These are phyloP conservation scores for Yarrowia bubula DNA, from an alignment of 805 yeast species.

Conservation along the genomic window DNA sequence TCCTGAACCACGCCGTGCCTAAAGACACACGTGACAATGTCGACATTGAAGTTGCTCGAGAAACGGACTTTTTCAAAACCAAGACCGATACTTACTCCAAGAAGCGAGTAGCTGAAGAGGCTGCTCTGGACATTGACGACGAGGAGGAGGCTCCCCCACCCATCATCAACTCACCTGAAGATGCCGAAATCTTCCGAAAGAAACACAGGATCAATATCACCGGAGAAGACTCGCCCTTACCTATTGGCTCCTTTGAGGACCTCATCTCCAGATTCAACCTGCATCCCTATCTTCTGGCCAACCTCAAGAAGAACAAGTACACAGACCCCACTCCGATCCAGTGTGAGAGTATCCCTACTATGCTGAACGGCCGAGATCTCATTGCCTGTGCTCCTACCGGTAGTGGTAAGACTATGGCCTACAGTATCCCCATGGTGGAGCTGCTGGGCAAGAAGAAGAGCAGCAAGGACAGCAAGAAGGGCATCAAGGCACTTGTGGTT, in stretches of 20 bases:
- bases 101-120: constrained; percentile 33
- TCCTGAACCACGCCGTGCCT: constrained; percentile 34
- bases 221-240: constrained; percentile 86
- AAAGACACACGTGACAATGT: constrained; percentile 44
- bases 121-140: constrained; percentile 24
- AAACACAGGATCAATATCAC: constrained; percentile 64
- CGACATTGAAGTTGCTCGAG: constrained; percentile 58
- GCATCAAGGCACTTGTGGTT: constrained; percentile 72
- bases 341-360: constrained; percentile 79
- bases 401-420: constrained; percentile 94
- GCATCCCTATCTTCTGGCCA: constrained; percentile 55
- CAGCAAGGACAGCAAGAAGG: constrained; percentile 41
- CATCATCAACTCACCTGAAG: constrained; percentile 51
- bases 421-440: constrained; percentile 77
- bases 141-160: constrained; percentile 40
- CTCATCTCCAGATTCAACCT: constrained; percentile 65
- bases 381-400: constrained; percentile 98
- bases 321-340: constrained; percentile 91
- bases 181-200: constrained; percentile 62
- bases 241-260: constrained; percentile 87
- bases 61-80: constrained; percentile 79
- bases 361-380: constrained; percentile 68
- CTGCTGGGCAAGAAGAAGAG: constrained; percentile 37
- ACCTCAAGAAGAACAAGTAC: constrained; percentile 67
- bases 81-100: constrained; percentile 42